Evolutionary conservation across 176 grass and related monocot species (phyloP).

Genomic region (Zea mays): DNA sequence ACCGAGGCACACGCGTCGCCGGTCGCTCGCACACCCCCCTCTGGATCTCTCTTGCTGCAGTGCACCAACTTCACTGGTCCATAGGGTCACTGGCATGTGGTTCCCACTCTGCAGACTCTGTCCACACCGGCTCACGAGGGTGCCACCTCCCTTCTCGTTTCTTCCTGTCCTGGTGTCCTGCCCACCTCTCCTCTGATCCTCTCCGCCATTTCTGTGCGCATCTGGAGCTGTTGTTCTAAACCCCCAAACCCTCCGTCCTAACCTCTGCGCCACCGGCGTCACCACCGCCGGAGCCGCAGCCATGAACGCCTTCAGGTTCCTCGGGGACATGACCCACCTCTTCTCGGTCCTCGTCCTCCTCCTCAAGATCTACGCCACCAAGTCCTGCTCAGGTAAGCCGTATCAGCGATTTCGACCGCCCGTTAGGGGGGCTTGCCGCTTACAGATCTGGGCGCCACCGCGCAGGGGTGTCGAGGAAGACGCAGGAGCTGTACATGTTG

Average conservation of each 20-base stretch:
- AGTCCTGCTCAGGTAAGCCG: slow-evolving; percentile 81
- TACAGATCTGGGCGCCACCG: slow-evolving; percentile 36
- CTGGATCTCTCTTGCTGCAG: background rate
- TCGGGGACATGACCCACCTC: slow-evolving; percentile 97
- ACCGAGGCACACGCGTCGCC: slow-evolving; percentile 13
- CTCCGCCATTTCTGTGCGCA: slow-evolving; percentile 45
- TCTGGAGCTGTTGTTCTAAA: slow-evolving; percentile 34
- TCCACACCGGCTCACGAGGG: slow-evolving; percentile 11
- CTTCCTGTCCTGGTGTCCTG: background rate
- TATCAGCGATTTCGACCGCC: background rate
- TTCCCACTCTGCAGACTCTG: background rate
- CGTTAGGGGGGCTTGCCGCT: background rate
- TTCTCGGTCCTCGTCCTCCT: slow-evolving; percentile 94
- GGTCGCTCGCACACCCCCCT: background rate
- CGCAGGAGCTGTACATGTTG: slow-evolving; percentile 89
- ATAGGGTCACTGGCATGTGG: background rate
- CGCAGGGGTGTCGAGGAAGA: slow-evolving; percentile 91
- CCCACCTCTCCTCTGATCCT: slow-evolving; percentile 2
- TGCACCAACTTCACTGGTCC: background rate
- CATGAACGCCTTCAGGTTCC: slow-evolving; percentile 92
- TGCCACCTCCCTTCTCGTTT: slow-evolving; percentile 11
- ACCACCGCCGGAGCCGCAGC: slow-evolving; percentile 7
- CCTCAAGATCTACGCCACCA: slow-evolving; percentile 99
- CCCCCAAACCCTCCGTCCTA: slow-evolving; percentile 45
- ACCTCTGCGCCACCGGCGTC: slow-evolving; percentile 33